Evolutionary conservation across 305 asterid genomes (phyloP).

Genomic region (Lippia alba): DNA sequence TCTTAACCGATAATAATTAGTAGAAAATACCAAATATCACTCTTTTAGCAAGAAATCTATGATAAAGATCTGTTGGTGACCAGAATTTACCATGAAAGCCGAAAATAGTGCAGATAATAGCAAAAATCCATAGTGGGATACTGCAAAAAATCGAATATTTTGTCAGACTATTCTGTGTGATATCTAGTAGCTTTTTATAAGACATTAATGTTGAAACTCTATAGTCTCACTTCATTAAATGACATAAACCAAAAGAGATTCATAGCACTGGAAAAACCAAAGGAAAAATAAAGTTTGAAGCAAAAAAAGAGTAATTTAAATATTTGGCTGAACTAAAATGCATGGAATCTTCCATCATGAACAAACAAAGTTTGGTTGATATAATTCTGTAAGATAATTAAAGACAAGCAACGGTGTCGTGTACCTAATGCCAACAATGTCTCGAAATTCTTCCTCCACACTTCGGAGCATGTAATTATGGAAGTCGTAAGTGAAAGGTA

Average conservation of each 20-base stretch:
- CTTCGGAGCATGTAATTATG: constrained; percentile 95
- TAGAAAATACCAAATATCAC: too few relatives aligned
- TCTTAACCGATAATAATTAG: too few relatives aligned
- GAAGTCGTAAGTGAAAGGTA: constrained; percentile 86
- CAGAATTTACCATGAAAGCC: constrained; percentile 70
- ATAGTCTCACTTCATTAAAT: constrained; percentile 1
- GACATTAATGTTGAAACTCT: neutral
- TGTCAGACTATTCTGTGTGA: constrained; percentile 17
- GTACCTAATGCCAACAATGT: constrained; percentile 94
- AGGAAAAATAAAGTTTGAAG: too few relatives aligned
- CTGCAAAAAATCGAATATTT: constrained; percentile 37
- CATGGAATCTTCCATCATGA: neutral
- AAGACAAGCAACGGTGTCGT: constrained; percentile 4
- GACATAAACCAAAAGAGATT: constrained; percentile 5
- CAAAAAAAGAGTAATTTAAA: neutral
- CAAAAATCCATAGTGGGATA: constrained; percentile 88
- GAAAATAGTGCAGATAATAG: constrained; percentile 71
- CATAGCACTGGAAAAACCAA: neutral
- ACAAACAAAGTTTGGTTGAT: neutral
- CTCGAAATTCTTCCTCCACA: constrained; percentile 97
- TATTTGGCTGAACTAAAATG: neutral
- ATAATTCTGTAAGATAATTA: constrained; percentile 5
- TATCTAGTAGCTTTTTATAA: constrained; percentile 12
- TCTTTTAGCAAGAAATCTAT: neutral
- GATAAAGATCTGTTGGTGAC: constrained; percentile 14